Percentiles rank a stretch among this genome's conserved stretches.
phyloP scores from a whole-genome alignment of 1,284 basidiomycete species.

The Trichosporon faecale region DNA sequence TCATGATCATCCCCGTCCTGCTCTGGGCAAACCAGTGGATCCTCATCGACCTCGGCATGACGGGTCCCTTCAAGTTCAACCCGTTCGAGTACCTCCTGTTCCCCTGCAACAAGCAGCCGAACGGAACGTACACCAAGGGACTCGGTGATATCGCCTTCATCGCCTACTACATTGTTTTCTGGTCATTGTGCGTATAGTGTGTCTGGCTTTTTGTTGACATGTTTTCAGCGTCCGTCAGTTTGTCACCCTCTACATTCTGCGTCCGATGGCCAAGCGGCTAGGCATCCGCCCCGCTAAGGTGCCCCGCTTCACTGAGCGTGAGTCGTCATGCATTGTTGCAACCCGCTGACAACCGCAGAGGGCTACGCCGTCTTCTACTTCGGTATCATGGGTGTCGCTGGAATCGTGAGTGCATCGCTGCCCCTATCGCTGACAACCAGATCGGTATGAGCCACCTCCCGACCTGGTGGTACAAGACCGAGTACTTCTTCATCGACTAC shows the following conservation, averaged over 20 bases:
- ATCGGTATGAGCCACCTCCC: slow-evolving; percentile 81
- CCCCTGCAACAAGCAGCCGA: slow-evolving; percentile 66
- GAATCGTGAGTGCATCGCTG: slow-evolving; percentile 61
- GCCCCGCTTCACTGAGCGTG: slow-evolving; percentile 76
- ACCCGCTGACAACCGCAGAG: slow-evolving; percentile 49
- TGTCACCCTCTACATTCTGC: slow-evolving; percentile 66
- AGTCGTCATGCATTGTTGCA: slow-evolving; percentile 15
- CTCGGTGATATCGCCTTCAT: slow-evolving; percentile 79
- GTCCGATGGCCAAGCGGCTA: slow-evolving; percentile 66
- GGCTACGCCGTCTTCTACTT: slow-evolving; percentile 84
- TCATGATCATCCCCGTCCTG: slow-evolving; percentile 69
- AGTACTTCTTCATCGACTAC: slow-evolving; percentile 80
- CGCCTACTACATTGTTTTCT: slow-evolving; percentile 83
- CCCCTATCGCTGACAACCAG: slow-evolving; percentile 51
- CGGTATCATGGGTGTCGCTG: slow-evolving; percentile 65
- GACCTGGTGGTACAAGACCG: slow-evolving; percentile 83
- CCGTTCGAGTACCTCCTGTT: slow-evolving; percentile 74
- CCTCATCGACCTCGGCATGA: slow-evolving; percentile 37
- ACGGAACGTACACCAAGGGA: slow-evolving; percentile 67
- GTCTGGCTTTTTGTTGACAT: background rate
- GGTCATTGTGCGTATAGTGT: slow-evolving; percentile 62
- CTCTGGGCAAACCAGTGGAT: slow-evolving; percentile 72
- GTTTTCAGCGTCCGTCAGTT: slow-evolving; percentile 64
- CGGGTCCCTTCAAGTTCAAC: slow-evolving; percentile 59
- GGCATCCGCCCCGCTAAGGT: slow-evolving; percentile 68